Conservation (phyloP, 2,329 filamentous ascomycete genomes). For the Colletotrichum falcatum region DNA sequence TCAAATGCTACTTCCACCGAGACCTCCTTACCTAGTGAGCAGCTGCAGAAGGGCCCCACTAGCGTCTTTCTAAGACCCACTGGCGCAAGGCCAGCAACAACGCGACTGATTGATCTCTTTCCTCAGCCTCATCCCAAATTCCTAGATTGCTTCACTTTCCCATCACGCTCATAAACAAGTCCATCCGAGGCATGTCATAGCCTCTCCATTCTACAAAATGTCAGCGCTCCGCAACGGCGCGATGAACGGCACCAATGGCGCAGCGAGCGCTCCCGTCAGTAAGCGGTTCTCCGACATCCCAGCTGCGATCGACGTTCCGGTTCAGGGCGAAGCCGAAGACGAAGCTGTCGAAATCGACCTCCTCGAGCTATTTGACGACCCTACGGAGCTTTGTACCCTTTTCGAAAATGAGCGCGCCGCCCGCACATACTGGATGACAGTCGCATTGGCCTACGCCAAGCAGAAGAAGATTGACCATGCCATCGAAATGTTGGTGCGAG, state of each 20-base stretch:
- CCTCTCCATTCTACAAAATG: slow-evolving; percentile 50
- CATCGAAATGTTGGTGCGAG: slow-evolving; percentile 79
- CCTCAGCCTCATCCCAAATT: slow-evolving; percentile 39
- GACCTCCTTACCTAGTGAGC: not conserved
- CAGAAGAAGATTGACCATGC: slow-evolving; percentile 91
- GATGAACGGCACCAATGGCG: slow-evolving; percentile 58
- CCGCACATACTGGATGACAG: slow-evolving; percentile 97
- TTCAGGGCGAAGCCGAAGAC: slow-evolving; percentile 73
- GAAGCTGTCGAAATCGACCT: slow-evolving; percentile 93
- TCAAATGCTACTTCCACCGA: not conserved
- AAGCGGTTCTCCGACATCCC: slow-evolving; percentile 75
- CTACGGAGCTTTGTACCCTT: slow-evolving; percentile 92
- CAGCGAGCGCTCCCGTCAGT: slow-evolving; percentile 55
- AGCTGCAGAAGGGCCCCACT: slow-evolving; percentile 22
- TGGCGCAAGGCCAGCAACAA: slow-evolving; percentile 31
- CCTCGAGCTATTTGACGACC: slow-evolving; percentile 90
- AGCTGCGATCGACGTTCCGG: slow-evolving; percentile 73
- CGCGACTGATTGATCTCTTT: slow-evolving; percentile 36
- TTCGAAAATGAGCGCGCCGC: slow-evolving; percentile 94
- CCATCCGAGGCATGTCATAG: slow-evolving; percentile 39
- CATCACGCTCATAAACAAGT: slow-evolving; percentile 22
- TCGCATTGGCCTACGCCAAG: slow-evolving; percentile 95
- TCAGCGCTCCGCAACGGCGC: slow-evolving; percentile 57
- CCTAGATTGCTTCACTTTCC: slow-evolving; percentile 17
- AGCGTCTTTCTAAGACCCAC: slow-evolving; percentile 22